These are phyloP conservation scores for Nymphaea colorata DNA, from an alignment of 164 flowering plant genomes.

Conservation along the genomic window DNA sequence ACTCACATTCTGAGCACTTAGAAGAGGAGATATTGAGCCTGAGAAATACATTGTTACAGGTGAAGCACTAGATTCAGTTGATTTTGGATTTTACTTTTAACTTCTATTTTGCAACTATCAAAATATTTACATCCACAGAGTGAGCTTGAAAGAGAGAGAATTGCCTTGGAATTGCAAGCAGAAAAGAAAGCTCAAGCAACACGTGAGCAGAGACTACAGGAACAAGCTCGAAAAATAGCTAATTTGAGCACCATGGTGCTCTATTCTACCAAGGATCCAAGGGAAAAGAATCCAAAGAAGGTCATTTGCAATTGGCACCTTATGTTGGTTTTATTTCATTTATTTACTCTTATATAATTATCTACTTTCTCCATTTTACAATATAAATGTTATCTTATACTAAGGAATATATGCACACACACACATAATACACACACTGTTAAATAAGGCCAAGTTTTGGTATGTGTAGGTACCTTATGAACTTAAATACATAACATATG, in stretches of 20 bases:
- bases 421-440: too few relatives aligned
- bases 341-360: neutral
- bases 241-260: conserved; percentile 88
- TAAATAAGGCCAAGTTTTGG: too few relatives aligned
- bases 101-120: neutral
- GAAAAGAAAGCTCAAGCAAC: conserved; percentile 90
- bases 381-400: too few relatives aligned
- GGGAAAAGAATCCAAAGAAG: conserved; percentile 40
- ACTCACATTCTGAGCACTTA: conserved; percentile 74
- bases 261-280: conserved; percentile 55
- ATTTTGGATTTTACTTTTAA: too few relatives aligned
- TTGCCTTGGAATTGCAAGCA: conserved; percentile 86
- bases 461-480: too few relatives aligned
- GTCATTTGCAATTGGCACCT: conserved; percentile 13
- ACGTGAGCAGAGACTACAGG: conserved; percentile 63
- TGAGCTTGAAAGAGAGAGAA: conserved; percentile 91
- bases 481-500: too few relatives aligned
- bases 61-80: conserved; percentile 6
- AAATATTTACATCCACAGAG: conserved; percentile 28
- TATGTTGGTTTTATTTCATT: neutral
- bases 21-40: conserved; percentile 81
- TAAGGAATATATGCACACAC: too few relatives aligned
- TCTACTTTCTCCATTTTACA: neutral
- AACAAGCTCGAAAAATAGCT: conserved; percentile 81
- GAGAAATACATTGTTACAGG: conserved; percentile 86